These are phyloP conservation scores for Hyaloscypha hepaticicola DNA, from an alignment of 495 filamentous ascomycete species.

Conservation along the genomic window DNA sequence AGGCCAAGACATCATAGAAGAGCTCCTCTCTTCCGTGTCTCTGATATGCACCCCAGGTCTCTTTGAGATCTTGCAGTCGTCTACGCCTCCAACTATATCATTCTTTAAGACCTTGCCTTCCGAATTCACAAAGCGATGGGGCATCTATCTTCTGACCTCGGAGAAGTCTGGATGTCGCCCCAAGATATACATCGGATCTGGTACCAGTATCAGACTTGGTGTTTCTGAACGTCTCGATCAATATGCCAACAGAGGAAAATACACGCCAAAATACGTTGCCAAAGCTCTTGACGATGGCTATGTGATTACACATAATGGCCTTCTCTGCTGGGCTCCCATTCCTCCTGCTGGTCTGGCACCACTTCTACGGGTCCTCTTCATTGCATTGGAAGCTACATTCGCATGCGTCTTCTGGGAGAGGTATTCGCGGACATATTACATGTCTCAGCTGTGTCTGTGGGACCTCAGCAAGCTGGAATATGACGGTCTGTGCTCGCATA, in stretches of 20 bases:
- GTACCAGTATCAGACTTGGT: background rate
- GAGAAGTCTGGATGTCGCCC: conserved; percentile 4
- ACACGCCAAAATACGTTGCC: background rate
- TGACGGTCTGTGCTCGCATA: conserved; percentile 15
- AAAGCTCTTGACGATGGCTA: conserved; percentile 11
- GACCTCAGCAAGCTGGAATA: conserved; percentile 4
- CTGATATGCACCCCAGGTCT: conserved; percentile 6
- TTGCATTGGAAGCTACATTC: conserved; percentile 19
- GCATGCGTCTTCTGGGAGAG: conserved; percentile 12
- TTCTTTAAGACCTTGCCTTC: conserved; percentile 7
- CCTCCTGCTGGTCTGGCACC: conserved; percentile 2
- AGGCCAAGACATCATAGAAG: no score
- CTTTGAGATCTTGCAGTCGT: background rate
- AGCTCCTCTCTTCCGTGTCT: no score
- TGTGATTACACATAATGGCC: conserved; percentile 7
- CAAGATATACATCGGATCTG: conserved; percentile 16
- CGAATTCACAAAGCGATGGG: background rate
- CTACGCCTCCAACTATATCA: background rate
- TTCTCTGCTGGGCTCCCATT: conserved; percentile 4
- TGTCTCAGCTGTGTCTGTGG: conserved; percentile 5
- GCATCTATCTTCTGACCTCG: conserved; percentile 16
- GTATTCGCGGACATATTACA: background rate
- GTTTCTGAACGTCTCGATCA: background rate
- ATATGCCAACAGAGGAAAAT: background rate
- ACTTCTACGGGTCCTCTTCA: background rate